Conservation (phyloP, 345 rosid genomes). For the Trapa incisa region DNA sequence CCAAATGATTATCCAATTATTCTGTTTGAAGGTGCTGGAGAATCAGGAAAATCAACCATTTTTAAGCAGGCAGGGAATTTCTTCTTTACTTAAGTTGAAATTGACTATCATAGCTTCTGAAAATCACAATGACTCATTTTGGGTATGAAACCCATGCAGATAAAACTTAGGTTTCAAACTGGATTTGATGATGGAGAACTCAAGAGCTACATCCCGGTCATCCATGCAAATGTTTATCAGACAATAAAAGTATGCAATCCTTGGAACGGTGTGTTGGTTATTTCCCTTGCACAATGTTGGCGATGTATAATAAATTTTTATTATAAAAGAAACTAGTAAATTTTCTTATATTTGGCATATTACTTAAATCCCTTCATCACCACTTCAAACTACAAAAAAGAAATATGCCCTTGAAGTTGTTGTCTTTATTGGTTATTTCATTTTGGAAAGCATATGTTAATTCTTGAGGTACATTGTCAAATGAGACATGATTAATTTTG, state of each 20-base stretch:
- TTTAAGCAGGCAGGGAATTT: conserved; percentile 76
- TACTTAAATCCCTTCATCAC: not conserved
- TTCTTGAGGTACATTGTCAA: not conserved
- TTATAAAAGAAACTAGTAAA: not conserved
- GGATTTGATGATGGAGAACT: conserved; percentile 87
- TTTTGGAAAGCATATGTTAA: not conserved
- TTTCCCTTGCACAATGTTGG: conserved; percentile 30
- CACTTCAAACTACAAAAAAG: not conserved
- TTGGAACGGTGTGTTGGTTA: conserved; percentile 64
- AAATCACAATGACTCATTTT: not conserved
- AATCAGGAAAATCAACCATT: conserved; percentile 97
- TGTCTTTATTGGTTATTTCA: not conserved
- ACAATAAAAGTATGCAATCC: conserved; percentile 94
- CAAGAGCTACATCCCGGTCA: conserved; percentile 79
- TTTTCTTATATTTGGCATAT: not conserved
- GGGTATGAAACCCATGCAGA: conserved; percentile 29
- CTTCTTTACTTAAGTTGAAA: not conserved
- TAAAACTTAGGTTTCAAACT: conserved; percentile 91
- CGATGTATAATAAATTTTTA: conserved; percentile 6
- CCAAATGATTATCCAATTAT: not conserved
- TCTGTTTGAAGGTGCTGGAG: conserved; percentile 73
- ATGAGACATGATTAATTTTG: not conserved
- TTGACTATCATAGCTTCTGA: not conserved
- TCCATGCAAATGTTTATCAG: conserved; percentile 96
- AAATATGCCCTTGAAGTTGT: not conserved